These are phyloP conservation scores for Phytophthora meadii DNA, from an alignment of 352 stramenopile genomes.

Conservation along the genomic window DNA sequence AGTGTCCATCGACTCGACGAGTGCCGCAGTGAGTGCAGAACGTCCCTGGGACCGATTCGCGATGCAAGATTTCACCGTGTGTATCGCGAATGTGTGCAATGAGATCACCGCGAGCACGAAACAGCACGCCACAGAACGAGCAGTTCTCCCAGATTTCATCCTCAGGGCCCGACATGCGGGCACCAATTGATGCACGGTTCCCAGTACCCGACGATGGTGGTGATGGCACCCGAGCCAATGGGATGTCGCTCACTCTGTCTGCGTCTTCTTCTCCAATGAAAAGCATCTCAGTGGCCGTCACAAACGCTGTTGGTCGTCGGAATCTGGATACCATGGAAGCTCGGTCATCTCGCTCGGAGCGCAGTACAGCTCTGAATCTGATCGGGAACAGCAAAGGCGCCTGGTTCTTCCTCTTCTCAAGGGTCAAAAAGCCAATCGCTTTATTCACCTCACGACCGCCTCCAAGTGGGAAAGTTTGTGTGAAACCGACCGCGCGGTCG, in stretches of 20 bases:
- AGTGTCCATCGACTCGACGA: slow-evolving; percentile 45
- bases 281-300: slow-evolving; percentile 57
- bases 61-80: slow-evolving; percentile 64
- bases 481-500: slow-evolving; percentile 58
- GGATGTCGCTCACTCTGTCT: slow-evolving; percentile 40
- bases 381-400: slow-evolving; percentile 66
- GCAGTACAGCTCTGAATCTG: slow-evolving; percentile 54
- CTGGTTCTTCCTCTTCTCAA: slow-evolving; percentile 77
- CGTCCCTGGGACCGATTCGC: slow-evolving; percentile 49
- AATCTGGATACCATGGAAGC: slow-evolving; percentile 17
- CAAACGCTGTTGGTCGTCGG: slow-evolving; percentile 45
- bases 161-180: slow-evolving; percentile 25
- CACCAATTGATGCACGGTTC: slow-evolving; percentile 4
- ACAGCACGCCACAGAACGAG: slow-evolving; percentile 57
- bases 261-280: slow-evolving; percentile 63
- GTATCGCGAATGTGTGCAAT: slow-evolving; percentile 62
- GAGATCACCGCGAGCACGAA: slow-evolving; percentile 44
- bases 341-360: slow-evolving; percentile 42
- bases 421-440: slow-evolving; percentile 64
- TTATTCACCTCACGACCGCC: slow-evolving; percentile 55
- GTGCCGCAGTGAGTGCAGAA: slow-evolving; percentile 64
- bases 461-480: slow-evolving; percentile 59
- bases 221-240: slow-evolving; percentile 44
- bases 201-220: slow-evolving; percentile 8
- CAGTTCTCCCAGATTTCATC: slow-evolving; percentile 57